phyloP scores from a whole-genome alignment of 257 asterid species.

The Solanum etuberosum region DNA sequence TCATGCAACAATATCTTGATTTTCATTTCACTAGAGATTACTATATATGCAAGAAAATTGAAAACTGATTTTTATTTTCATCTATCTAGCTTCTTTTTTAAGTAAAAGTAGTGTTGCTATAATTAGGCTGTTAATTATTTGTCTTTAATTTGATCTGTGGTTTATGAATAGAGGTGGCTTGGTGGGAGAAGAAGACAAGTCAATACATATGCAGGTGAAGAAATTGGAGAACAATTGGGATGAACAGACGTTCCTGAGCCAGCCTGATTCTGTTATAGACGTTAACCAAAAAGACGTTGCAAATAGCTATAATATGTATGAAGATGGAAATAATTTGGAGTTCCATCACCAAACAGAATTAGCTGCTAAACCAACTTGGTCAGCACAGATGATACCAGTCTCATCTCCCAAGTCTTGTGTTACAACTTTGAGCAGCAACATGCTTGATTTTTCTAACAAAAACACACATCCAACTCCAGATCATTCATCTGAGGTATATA shows the following conservation, averaged over 20 bases:
- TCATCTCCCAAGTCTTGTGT: conserved; percentile 52
- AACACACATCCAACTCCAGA: conserved; percentile 31
- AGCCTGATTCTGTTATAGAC: conserved; percentile 3
- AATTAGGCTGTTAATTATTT: not conserved
- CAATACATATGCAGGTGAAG: conserved; percentile 17
- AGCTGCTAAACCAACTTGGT: conserved; percentile 19
- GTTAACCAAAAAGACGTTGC: conserved; percentile 18
- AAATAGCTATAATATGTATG: conserved; percentile 1
- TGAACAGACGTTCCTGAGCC: conserved; percentile 22
- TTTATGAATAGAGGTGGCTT: conserved; percentile 38
- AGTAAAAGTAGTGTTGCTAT: not conserved
- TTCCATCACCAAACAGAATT: conserved; percentile 4
- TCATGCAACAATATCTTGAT: not conserved
- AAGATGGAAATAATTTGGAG: conserved; percentile 14
- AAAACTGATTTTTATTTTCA: not conserved
- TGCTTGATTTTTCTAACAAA: conserved; percentile 39
- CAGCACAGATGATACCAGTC: conserved; percentile 25
- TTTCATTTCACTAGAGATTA: not conserved
- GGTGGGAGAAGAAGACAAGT: conserved; percentile 44
- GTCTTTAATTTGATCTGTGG: not conserved
- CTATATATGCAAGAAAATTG: not conserved
- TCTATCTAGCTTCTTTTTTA: not conserved
- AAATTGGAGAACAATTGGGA: conserved; percentile 45
- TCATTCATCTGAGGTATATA: conserved; percentile 43
- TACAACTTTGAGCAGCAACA: conserved; percentile 32